A percentile compares a stretch with the other conserved stretches of the same genome.
These are phyloP conservation scores for Polygonum maritimum DNA, from an alignment of 148 eudicot genomes.

Conservation along the genomic window DNA sequence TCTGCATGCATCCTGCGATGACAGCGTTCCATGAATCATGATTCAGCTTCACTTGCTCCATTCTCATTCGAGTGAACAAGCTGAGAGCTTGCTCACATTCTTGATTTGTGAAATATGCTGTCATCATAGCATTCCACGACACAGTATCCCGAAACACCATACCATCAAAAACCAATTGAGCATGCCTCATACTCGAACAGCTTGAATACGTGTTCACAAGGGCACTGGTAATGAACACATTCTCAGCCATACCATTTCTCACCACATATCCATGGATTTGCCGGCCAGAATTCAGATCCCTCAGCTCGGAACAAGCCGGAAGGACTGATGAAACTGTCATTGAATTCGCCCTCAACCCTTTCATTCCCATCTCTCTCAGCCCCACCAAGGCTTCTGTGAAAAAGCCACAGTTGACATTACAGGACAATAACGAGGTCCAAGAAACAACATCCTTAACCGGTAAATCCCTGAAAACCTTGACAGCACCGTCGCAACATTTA, in stretches of 20 bases:
- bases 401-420: conserved; percentile 55
- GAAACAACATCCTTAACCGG: conserved; percentile 58
- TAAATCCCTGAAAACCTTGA: conserved; percentile 35
- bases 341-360: conserved; percentile 48
- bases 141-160: conserved; percentile 40
- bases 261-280: conserved; percentile 61
- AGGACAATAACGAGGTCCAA: conserved; percentile 69
- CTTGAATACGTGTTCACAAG: conserved; percentile 69
- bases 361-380: conserved; percentile 56
- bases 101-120: conserved; percentile 53
- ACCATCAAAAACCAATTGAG: conserved; percentile 46
- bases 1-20: conserved; percentile 58
- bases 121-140: conserved; percentile 58
- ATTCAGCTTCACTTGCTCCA: conserved; percentile 28
- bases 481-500: conserved; percentile 36
- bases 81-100: conserved; percentile 43
- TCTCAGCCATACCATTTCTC: conserved; percentile 42
- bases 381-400: conserved; percentile 29
- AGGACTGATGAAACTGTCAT: conserved; percentile 58
- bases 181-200: conserved; percentile 47
- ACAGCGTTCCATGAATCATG: conserved; percentile 75
- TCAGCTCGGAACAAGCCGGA: conserved; percentile 62
- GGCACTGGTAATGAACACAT: conserved; percentile 57
- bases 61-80: conserved; percentile 37
- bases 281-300: conserved; percentile 41